Evolutionary conservation across 176 grass and related monocot genomes (phyloP).

Genomic region (Pontederia paniculata): DNA sequence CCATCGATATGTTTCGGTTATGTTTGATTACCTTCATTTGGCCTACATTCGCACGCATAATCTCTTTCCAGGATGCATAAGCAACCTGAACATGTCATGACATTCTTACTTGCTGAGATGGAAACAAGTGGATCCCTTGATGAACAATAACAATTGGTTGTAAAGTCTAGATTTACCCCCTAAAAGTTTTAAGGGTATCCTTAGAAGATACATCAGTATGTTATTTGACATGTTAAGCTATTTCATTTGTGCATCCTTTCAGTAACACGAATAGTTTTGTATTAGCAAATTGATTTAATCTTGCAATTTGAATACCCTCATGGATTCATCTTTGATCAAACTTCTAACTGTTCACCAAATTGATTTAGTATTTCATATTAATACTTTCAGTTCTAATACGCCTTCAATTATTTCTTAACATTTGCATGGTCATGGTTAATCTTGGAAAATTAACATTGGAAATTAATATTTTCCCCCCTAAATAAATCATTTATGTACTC

Average conservation of each 20-base stretch:
- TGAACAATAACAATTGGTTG: conserved; percentile 74
- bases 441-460: too few relatives aligned
- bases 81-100: conserved; percentile 92
- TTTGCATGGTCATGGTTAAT: too few relatives aligned
- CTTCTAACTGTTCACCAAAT: too few relatives aligned
- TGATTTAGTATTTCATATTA: neutral
- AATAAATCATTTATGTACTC: conserved; percentile 8
- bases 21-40: too few relatives aligned
- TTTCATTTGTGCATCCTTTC: too few relatives aligned
- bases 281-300: too few relatives aligned
- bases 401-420: too few relatives aligned
- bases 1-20: too few relatives aligned
- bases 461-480: too few relatives aligned
- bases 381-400: neutral
- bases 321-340: too few relatives aligned
- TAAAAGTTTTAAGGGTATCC: conserved; percentile 53
- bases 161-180: conserved; percentile 82
- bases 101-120: conserved; percentile 74
- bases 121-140: conserved; percentile 77
- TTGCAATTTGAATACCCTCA: neutral
- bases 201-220: conserved; percentile 85
- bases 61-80: conserved; percentile 76
- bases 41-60: too few relatives aligned
- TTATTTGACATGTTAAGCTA: neutral
- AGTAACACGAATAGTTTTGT: too few relatives aligned